phyloP scores from a whole-genome alignment of 345 rosid genomes.

The Aquilaria sinensis region DNA sequence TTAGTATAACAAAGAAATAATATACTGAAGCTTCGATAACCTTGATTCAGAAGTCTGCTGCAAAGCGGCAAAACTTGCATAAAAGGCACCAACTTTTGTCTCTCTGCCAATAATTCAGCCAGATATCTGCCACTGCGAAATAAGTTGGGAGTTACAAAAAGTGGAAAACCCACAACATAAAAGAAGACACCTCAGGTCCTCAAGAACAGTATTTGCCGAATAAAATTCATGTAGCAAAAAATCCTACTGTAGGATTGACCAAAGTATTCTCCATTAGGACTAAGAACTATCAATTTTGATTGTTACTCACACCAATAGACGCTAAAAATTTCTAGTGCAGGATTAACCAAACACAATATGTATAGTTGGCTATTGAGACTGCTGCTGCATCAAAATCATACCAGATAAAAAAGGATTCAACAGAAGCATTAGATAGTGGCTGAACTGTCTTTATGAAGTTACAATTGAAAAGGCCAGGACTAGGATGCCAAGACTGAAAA shows the following conservation, averaged over 20 bases:
- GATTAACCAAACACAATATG: too few species aligned
- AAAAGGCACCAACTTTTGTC: slow-evolving; percentile 75
- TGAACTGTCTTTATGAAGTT: background rate
- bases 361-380: too few species aligned
- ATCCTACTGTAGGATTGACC: slow-evolving; percentile 2
- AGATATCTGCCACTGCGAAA: slow-evolving; percentile 52
- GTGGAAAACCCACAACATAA: background rate
- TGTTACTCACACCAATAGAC: too few species aligned
- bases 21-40: slow-evolving; percentile 26
- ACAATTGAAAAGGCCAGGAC: background rate
- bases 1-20: background rate
- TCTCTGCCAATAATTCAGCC: slow-evolving; percentile 81
- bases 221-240: background rate
- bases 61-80: slow-evolving; percentile 64
- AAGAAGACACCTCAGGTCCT: background rate
- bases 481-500: background rate
- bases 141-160: background rate
- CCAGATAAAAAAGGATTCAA: background rate
- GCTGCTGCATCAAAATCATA: background rate
- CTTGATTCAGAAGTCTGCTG: slow-evolving; percentile 75
- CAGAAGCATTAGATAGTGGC: background rate
- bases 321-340: too few species aligned
- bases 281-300: too few species aligned
- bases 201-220: background rate
- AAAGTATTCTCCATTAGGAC: background rate